Percentiles rank a stretch among this genome's conserved stretches.
These are phyloP conservation scores for Xylaria multiplex DNA, from an alignment of 2,329 filamentous ascomycete species.

Conservation along the genomic window DNA sequence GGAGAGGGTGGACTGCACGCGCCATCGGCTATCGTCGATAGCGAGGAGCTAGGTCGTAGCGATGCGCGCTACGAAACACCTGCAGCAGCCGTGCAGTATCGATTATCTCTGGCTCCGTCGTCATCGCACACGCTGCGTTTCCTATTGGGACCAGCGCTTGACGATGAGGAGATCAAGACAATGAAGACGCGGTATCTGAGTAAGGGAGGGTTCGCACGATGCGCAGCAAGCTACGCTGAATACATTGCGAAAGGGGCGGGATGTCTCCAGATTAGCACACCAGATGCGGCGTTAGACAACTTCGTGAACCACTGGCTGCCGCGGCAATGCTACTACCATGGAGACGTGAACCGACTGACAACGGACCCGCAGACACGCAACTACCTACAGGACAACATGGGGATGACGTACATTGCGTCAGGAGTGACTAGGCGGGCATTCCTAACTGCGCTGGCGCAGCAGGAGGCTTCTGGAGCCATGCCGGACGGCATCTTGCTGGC, in stretches of 20 bases:
- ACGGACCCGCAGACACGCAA: slow-evolving; percentile 69
- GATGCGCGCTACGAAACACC: slow-evolving; percentile 67
- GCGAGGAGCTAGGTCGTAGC: slow-evolving; percentile 53
- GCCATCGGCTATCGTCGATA: slow-evolving; percentile 56
- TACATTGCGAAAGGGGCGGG: slow-evolving; percentile 63
- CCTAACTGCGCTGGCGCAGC: slow-evolving; percentile 61
- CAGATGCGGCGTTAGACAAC: slow-evolving; percentile 65
- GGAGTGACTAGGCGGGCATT: slow-evolving; percentile 60
- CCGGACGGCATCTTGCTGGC: slow-evolving; percentile 65
- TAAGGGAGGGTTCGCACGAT: slow-evolving; percentile 58
- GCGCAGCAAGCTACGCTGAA: slow-evolving; percentile 58
- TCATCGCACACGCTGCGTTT: slow-evolving; percentile 61
- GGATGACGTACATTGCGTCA: slow-evolving; percentile 67
- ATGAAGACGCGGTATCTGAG: slow-evolving; percentile 61
- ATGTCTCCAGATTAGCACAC: slow-evolving; percentile 63
- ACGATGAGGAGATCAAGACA: slow-evolving; percentile 59
- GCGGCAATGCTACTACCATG: slow-evolving; percentile 67
- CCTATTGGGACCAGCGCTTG: slow-evolving; percentile 64
- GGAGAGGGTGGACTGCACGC: slow-evolving; percentile 65
- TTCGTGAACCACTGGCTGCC: slow-evolving; percentile 69
- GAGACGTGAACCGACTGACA: slow-evolving; percentile 66
- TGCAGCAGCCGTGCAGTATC: slow-evolving; percentile 64
- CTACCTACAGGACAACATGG: slow-evolving; percentile 70
- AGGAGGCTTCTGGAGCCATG: slow-evolving; percentile 65
- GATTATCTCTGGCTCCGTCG: slow-evolving; percentile 52